Evolutionary conservation across 805 yeast genomes (phyloP).

Genomic region (Candida railenensis): DNA sequence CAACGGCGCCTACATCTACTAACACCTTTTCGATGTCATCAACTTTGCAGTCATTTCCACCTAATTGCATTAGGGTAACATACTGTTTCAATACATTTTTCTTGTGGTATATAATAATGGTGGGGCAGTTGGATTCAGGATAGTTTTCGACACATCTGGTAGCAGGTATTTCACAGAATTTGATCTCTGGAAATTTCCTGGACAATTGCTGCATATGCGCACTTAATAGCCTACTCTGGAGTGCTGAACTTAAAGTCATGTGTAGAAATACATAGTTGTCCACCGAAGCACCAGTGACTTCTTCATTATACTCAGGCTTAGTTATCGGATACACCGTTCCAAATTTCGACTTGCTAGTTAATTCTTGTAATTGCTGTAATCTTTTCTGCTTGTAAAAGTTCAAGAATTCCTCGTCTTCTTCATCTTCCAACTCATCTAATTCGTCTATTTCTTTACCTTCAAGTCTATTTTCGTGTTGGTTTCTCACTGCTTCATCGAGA

Average conservation of each 20-base stretch:
- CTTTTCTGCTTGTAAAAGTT: conserved; percentile 75
- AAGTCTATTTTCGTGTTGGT: conserved; percentile 79
- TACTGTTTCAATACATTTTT: conserved; percentile 78
- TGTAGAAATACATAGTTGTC: conserved; percentile 73
- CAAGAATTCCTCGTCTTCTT: conserved; percentile 89
- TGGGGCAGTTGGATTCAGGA: conserved; percentile 90
- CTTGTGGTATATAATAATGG: conserved; percentile 76
- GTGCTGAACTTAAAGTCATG: conserved; percentile 61
- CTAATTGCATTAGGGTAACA: conserved; percentile 76
- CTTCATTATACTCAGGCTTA: conserved; percentile 84
- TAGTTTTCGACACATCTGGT: conserved; percentile 88
- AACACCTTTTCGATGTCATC: conserved; percentile 73
- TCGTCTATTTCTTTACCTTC: conserved; percentile 78
- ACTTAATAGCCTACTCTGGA: conserved; percentile 73
- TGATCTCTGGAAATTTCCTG: conserved; percentile 70
- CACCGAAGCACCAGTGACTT: conserved; percentile 79
- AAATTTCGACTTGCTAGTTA: conserved; percentile 57
- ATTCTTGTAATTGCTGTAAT: conserved; percentile 65
- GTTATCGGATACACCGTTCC: conserved; percentile 78
- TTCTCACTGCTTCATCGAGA: conserved; percentile 73
- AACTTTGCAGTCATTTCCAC: conserved; percentile 74
- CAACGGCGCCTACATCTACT: conserved; percentile 65
- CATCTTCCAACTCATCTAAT: conserved; percentile 84
- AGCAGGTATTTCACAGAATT: conserved; percentile 91
- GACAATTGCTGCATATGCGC: conserved; percentile 62